These are phyloP conservation scores for Pseudomonodictys pantanalensis DNA, from an alignment of 495 filamentous ascomycete genomes.

Conservation along the genomic window DNA sequence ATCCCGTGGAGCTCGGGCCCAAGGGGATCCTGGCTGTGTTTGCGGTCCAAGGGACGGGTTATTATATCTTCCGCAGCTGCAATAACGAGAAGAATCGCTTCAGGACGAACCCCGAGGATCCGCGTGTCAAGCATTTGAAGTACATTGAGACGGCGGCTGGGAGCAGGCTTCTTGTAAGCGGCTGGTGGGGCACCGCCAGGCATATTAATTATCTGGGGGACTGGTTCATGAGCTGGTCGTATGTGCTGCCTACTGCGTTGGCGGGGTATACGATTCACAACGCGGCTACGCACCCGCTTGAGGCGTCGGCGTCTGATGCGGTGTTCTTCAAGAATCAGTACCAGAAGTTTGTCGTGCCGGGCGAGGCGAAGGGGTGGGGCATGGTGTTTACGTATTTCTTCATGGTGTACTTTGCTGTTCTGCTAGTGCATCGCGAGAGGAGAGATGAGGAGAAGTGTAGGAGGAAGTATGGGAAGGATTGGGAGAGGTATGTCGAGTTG, in stretches of 20 bases:
- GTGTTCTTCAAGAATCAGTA: constrained; percentile 41
- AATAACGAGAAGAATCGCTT: constrained; percentile 96
- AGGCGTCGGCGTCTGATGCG: constrained; percentile 32
- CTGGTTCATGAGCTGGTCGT: constrained; percentile 92
- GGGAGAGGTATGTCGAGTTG: constrained; percentile 81
- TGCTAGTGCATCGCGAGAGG: constrained; percentile 86
- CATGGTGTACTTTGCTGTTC: constrained; percentile 83
- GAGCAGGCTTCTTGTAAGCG: constrained; percentile 74
- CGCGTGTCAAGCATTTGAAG: constrained; percentile 72
- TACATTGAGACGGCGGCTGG: constrained; percentile 85
- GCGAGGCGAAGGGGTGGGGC: constrained; percentile 72
- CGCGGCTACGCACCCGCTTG: constrained; percentile 21
- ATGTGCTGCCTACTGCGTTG: constrained; percentile 83
- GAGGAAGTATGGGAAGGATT: constrained; percentile 89
- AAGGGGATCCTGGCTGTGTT: constrained; percentile 60
- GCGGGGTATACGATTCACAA: constrained; percentile 69
- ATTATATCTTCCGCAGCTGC: constrained; percentile 83
- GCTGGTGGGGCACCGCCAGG: constrained; percentile 91
- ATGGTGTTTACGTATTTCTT: constrained; percentile 95
- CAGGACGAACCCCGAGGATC: constrained; percentile 82
- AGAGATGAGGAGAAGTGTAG: constrained; percentile 92
- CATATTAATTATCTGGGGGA: constrained; percentile 99
- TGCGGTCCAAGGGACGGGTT: constrained; percentile 63
- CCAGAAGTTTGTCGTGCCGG: constrained; percentile 55
- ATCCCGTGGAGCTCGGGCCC: constrained; percentile 73